Base-by-base conservation (phyloP, 495 filamentous ascomycete species). In the Aspergillus saccharolyticus region DNA sequence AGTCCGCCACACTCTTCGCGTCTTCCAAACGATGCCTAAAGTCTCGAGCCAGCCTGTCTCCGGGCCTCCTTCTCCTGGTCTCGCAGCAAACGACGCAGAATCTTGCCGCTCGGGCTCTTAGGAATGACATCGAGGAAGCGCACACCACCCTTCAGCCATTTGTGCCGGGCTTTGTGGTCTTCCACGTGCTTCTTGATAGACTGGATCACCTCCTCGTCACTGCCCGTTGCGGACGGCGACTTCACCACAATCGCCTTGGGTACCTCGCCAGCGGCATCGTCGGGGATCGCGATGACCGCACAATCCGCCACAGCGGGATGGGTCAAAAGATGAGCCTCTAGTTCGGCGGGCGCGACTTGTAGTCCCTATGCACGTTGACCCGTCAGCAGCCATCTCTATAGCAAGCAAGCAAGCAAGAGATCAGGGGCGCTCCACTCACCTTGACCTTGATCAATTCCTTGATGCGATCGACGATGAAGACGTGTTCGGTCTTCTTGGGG, bases 381-480 rank as follows among this genome's bases (percentile, higher is more conserved):
- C 12, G 47, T 50, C 42, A 12, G 44, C 52, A 21, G 52, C 21
- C 42, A 43, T 4, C 45, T 15, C 52, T 42, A 1, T 39, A 47
- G 17, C 4, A 25, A 15, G 7, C 2, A 25, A 44, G n/a, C 42
- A 0, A n/a, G 33, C 9, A 21, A n/a, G 1, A 30, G 52, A 25
- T 51, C 49, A 28, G 10, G 2, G 33, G 4, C 10, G 33, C 33
- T 2, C 12, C 7, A 63, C 80, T 43, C 70, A 90, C 89, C 83
- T 95, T 96, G 63, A 91, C 87, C 72, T 96, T 96, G 74, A 96
- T 95, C 53, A 96, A 74, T 71, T 96, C 91, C 77, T 96, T 96
- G 64, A 96, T 86, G 2, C 91, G 83, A 66, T 96, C 91, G 3
- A 91, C 88, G 44, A 96, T 88, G 60, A 86, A 85, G 33, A 95